phyloP scores from a whole-genome alignment of 306 rosid species.

The Cercis canadensis region DNA sequence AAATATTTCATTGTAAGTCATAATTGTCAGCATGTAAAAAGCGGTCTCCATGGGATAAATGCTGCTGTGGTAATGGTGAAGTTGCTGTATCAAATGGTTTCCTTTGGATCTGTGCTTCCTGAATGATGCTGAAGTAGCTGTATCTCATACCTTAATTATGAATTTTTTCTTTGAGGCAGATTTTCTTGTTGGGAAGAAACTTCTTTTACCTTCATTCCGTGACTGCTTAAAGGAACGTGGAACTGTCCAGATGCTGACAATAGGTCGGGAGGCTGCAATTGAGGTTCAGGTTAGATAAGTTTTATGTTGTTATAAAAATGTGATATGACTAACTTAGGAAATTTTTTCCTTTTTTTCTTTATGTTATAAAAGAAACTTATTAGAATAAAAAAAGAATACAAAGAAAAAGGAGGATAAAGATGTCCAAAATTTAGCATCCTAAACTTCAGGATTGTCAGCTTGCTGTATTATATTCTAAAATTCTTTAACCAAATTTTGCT shows the following conservation, averaged over 20 bases:
- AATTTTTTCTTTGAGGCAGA: conserved; percentile 92
- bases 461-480: background rate
- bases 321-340: background rate
- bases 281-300: conserved; percentile 87
- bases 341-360: too few relatives aligned
- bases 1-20: conserved; percentile 89
- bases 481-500: background rate
- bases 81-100: conserved; percentile 79
- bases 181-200: conserved; percentile 85
- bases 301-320: conserved; percentile 4
- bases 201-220: conserved; percentile 81
- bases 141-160: conserved; percentile 62
- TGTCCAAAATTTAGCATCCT: conserved; percentile 21
- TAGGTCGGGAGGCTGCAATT: conserved; percentile 92
- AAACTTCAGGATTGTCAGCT: conserved; percentile 2
- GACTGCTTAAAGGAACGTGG: conserved; percentile 93
- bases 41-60: conserved; percentile 82
- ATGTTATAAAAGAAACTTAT: too few relatives aligned
- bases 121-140: conserved; percentile 74
- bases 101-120: conserved; percentile 74
- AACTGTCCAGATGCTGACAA: conserved; percentile 92
- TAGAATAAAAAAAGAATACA: too few relatives aligned
- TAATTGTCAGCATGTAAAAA: conserved; percentile 94
- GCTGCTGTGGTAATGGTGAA: conserved; percentile 99
- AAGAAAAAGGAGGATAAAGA: background rate